These are phyloP conservation scores for Mangifera indica DNA, from an alignment of 345 rosid species.

Conservation along the genomic window DNA sequence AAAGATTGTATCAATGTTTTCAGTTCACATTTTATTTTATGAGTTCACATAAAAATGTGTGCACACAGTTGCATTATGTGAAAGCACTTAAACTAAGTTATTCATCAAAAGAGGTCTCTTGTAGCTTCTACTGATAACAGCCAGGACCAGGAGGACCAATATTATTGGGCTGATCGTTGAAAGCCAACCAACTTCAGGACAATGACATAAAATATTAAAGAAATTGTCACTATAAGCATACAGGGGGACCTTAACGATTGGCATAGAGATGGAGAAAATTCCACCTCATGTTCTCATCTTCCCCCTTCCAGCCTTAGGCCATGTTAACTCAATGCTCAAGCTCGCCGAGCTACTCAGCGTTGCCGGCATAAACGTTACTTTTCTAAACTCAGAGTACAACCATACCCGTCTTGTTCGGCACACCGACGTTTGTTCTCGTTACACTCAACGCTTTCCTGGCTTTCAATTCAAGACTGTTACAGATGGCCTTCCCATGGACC, in stretches of 20 bases:
- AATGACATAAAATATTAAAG: background rate
- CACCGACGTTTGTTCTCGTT: constrained; percentile 34
- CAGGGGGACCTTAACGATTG: background rate
- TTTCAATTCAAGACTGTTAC: constrained; percentile 34
- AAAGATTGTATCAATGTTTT: too few species aligned
- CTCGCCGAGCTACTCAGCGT: constrained; percentile 52
- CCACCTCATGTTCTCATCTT: constrained; percentile 47
- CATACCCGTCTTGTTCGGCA: constrained; percentile 25
- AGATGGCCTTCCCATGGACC: constrained; percentile 36
- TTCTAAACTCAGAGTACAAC: constrained; percentile 44
- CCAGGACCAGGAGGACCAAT: too few species aligned
- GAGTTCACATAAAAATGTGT: too few species aligned
- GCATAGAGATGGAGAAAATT: constrained; percentile 9
- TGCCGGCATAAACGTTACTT: constrained; percentile 52
- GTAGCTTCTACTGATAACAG: too few species aligned
- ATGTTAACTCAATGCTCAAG: constrained; percentile 67
- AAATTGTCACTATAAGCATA: too few species aligned
- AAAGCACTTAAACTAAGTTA: too few species aligned
- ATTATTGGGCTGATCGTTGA: too few species aligned
- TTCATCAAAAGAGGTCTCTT: too few species aligned
- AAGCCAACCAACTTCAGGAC: background rate
- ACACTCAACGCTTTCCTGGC: constrained; percentile 27
- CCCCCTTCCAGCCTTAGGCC: constrained; percentile 62
- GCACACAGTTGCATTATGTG: too few species aligned
- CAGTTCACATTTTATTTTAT: too few species aligned